Base-by-base conservation (phyloP, 345 rosid species). In the Camelina hispida region DNA sequence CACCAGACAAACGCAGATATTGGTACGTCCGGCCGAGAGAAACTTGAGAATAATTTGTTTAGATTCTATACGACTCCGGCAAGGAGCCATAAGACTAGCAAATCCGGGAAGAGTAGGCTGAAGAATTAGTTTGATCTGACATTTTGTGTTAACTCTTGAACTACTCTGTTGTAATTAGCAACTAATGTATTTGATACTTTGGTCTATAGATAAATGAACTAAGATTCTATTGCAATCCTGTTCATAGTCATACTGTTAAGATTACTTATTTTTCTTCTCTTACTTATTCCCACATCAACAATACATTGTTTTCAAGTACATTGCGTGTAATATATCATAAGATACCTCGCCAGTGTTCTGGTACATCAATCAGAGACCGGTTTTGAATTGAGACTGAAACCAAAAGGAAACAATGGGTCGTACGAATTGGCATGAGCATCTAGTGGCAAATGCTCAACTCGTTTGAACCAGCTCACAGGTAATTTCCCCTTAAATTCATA, bases 381-480 rank as follows among this genome's bases (percentile, higher is more conserved):
- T 55, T 70, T 64, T 25, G 46, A 64, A 76, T 34, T 63, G 73
- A 91, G 77, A 77, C 96, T 96, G 32, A 87, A 91, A 55, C 96
- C 93, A 35, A 83, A 64, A 30, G 93, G 93, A 60, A 90, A 91
- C 71, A 87, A 70, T 23, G 96, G 89, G 32, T 88, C 89, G 62
- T 77, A 84, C 2, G 88, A 81, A 62, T 85, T 85, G 44, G 80
- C 79, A 54, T 54, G 69, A 16, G 72, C 74, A 56, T 82, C 77
- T 57, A 85, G 47, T 5, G 96, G 93, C 51, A 89, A 78, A 57
- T 86, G 92, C 20, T 85, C 76, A 6, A 70, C 73, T 3, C 18
- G 5, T 70, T 71, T 79, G 68, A 79, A 75, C 82, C 82, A 79
- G 35, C 79, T 66, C 51, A 79, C 76, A 34, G 82, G 79, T 75